Base-by-base conservation (phyloP, 2,329 filamentous ascomycete genomes). In the Trichoderma gracile region DNA sequence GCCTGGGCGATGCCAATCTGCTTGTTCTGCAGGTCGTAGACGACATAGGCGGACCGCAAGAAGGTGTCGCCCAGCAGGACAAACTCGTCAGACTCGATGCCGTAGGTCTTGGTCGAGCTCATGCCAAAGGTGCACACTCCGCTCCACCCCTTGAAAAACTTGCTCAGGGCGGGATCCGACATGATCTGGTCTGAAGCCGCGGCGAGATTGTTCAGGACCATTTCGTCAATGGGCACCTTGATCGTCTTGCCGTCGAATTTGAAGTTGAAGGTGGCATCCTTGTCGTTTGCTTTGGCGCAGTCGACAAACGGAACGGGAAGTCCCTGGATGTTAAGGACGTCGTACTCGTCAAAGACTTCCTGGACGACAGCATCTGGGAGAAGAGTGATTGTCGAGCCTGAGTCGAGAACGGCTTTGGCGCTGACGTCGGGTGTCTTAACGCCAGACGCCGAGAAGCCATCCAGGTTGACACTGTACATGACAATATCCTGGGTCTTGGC, bases 361-460 rank as follows among this genome's bases (percentile, higher is more conserved):
- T 76, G 67, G 14, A 83, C 83, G 33, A 91, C 76, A 60, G 82
- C 78, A 62, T 85, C 80, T 0, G 90, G 90, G 1, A 93, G 78
- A 69, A 90, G 89, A 71, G 82, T 87, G 68, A 91, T 79, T 17
- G 87, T 91, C 43, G 87, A 89, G 47, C 90, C 90, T 0, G 89
- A 91, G 76, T 93, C 90, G 59, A 93, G 83, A 17, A 93, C 82
- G 19, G 88, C 89, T 10, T 83, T 77, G 25, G 83, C 75, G 3
- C 84, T 78, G 64, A 80, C 67, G 57, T 66, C 69, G 30, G 69
- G 61, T 25, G 79, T 71, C 19, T 76, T 73, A 56, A 80, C 67
- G n/a, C 74, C 72, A 9, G 59, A 68, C 59, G 71, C 78, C 52
- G 77, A 77, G 67, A 86, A 80, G 25, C 74, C 74, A 61, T 79